A percentile compares a stretch with the other conserved stretches of the same genome.
phyloP scores from a whole-genome alignment of 176 grass and related monocot genomes.

The Ampelocalamus luodianensis region DNA sequence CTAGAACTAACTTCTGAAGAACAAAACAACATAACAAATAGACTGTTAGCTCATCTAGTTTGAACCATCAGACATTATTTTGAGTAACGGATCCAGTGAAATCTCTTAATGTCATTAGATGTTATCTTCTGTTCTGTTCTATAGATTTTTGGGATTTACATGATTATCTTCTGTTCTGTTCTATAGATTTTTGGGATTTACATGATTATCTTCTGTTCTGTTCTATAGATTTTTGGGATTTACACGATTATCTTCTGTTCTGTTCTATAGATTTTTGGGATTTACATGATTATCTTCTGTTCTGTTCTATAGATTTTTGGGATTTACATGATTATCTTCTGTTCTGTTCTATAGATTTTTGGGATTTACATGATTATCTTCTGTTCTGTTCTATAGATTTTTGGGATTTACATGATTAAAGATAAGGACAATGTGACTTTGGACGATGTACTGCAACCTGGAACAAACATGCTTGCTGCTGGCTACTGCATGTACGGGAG shows the following conservation, averaged over 20 bases:
- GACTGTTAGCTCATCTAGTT: no score
- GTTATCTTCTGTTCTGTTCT: neutral
- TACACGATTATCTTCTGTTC: constrained; percentile 94
- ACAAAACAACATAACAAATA: neutral
- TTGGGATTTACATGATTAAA: constrained; percentile 90
- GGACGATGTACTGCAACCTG: constrained; percentile 80
- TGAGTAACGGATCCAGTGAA: neutral
- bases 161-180: no score
- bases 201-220: no score
- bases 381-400: constrained; percentile 53
- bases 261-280: constrained; percentile 90
- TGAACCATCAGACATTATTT: neutral
- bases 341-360: constrained; percentile 35
- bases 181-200: constrained; percentile 96
- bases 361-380: no score
- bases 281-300: constrained; percentile 58
- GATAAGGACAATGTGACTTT: constrained; percentile 65
- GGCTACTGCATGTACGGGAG: constrained; percentile 99
- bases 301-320: constrained; percentile 40
- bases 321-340: no score
- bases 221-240: constrained; percentile 90
- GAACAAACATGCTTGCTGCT: constrained; percentile 87
- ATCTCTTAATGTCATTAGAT: neutral
- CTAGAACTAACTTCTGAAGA: neutral
- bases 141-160: constrained; percentile 88